These are phyloP conservation scores for Solanum chaucha DNA, from an alignment of 257 asterid species.

Conservation along the genomic window DNA sequence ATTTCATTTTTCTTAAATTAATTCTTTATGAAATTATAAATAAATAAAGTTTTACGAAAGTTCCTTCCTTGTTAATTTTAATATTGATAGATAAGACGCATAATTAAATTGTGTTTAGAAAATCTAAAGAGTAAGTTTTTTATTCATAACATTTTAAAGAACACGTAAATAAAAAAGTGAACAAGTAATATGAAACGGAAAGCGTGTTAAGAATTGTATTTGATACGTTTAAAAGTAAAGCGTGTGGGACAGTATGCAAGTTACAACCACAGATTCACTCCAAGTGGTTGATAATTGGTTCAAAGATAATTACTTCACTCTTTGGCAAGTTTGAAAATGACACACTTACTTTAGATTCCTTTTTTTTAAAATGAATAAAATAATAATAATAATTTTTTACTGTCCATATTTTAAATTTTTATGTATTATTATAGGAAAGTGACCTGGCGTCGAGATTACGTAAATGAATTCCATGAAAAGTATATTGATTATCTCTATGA, in stretches of 20 bases:
- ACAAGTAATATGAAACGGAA: not conserved
- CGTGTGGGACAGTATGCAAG: not conserved
- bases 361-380: not conserved
- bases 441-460: constrained; percentile 1
- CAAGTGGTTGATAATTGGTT: not conserved
- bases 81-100: not conserved
- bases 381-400: not conserved
- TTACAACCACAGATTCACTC: constrained; percentile 1
- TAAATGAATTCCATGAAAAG: not conserved
- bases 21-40: not conserved
- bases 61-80: not conserved
- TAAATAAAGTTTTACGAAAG: not conserved
- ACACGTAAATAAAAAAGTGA: not conserved
- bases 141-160: not conserved
- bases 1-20: not conserved
- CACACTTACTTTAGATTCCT: not conserved
- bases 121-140: accelerated
- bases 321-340: constrained; percentile 3
- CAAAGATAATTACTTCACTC: constrained; percentile 4
- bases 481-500: not conserved
- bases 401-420: not conserved
- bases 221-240: not conserved
- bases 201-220: not conserved
- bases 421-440: not conserved
- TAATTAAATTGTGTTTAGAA: not conserved